Conservation (phyloP, 2,329 filamentous ascomycete species). For the Lizonia empirigonia region DNA sequence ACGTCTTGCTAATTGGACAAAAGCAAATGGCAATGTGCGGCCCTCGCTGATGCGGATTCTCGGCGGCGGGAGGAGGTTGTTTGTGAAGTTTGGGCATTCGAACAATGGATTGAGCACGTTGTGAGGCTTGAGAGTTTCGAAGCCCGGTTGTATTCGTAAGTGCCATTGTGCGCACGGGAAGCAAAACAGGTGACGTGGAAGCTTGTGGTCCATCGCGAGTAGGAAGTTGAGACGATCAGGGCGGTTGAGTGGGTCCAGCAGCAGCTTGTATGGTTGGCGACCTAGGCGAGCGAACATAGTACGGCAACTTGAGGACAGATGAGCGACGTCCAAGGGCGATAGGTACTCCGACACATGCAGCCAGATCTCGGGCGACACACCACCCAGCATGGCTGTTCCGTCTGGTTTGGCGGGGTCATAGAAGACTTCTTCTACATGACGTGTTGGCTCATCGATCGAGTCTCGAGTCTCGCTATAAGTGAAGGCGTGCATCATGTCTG, state of each 20-base stretch:
- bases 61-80: constrained; percentile 57
- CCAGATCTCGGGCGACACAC: constrained; percentile 35
- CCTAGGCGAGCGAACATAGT: constrained; percentile 36
- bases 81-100: constrained; percentile 59
- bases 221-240: constrained; percentile 59
- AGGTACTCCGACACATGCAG: constrained; percentile 31
- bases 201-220: constrained; percentile 54
- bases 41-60: constrained; percentile 58
- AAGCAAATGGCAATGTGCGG: constrained; percentile 62
- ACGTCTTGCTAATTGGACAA: constrained; percentile 63
- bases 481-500: constrained; percentile 44
- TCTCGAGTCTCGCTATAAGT: constrained; percentile 34
- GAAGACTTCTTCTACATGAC: constrained; percentile 14
- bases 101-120: constrained; percentile 63
- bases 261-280: constrained; percentile 28
- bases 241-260: constrained; percentile 50
- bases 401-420: constrained; percentile 34
- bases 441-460: constrained; percentile 25
- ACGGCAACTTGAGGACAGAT: constrained; percentile 37
- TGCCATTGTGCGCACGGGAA: constrained; percentile 64
- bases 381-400: constrained; percentile 29
- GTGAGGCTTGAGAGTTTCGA: constrained; percentile 60
- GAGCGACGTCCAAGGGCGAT: constrained; percentile 37
- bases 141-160: constrained; percentile 57
- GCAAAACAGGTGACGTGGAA: constrained; percentile 64